A percentile compares a stretch with the other conserved stretches of the same genome.
Evolutionary conservation across 768 basidiomycete species (phyloP).

Genomic region (Chalciporus piperatus): DNA sequence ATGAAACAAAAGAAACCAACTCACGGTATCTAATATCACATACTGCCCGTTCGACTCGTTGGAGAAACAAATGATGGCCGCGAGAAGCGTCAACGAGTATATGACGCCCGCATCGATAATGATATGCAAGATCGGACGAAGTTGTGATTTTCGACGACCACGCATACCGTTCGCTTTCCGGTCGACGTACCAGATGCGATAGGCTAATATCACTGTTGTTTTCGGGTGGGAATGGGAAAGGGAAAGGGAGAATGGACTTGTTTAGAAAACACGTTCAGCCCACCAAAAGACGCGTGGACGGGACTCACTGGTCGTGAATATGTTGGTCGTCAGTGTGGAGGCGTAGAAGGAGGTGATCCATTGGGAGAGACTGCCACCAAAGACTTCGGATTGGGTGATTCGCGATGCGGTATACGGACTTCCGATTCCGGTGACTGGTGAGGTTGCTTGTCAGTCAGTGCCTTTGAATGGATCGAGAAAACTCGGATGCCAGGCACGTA

Average conservation of each 20-base stretch:
- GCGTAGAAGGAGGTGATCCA: conserved; percentile 38
- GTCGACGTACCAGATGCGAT: conserved; percentile 32
- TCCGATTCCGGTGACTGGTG: conserved; percentile 19
- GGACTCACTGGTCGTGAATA: conserved; percentile 29
- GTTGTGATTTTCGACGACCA: conserved; percentile 4
- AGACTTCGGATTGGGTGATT: conserved; percentile 19
- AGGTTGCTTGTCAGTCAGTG: not conserved
- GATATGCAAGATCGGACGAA: conserved; percentile 23
- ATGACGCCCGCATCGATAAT: conserved; percentile 38
- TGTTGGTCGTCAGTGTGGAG: conserved; percentile 32
- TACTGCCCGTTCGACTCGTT: conserved; percentile 31
- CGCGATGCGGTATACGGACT: conserved; percentile 15
- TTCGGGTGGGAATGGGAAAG: too few species aligned
- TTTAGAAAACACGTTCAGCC: not conserved
- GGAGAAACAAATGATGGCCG: conserved; percentile 30
- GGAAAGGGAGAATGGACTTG: not conserved
- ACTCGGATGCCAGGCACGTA: conserved; percentile 8
- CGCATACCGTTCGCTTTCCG: conserved; percentile 16
- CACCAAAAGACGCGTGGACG: not conserved
- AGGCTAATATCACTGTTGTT: conserved; percentile 31
- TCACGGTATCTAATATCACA: conserved; percentile 36
- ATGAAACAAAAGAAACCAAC: too few species aligned
- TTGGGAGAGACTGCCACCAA: conserved; percentile 19
- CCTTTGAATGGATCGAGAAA: not conserved
- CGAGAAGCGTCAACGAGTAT: conserved; percentile 35